Evolutionary conservation across 139 green algal genomes (phyloP).

Genomic region (Tetradesmus obliquus): DNA sequence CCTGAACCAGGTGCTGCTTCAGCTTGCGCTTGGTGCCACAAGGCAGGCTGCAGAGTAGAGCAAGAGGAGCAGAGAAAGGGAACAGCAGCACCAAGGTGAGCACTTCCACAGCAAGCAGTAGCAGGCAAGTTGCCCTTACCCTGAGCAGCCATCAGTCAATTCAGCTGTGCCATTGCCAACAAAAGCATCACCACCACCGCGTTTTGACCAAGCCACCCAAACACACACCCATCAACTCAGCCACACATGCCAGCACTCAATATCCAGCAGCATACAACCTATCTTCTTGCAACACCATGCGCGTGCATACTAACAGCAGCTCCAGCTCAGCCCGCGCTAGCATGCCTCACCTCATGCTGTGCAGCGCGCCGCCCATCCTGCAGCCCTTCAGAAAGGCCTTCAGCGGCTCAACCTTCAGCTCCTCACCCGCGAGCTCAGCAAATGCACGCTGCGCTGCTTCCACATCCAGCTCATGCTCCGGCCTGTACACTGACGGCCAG

Average conservation of each 20-base stretch:
- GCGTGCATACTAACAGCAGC: too few relatives aligned
- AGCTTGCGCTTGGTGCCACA: not conserved
- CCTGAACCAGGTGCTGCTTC: slow-evolving; percentile 27
- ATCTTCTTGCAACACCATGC: too few relatives aligned
- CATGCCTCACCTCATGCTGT: not conserved
- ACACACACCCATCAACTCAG: not conserved
- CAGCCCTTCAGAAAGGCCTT: not conserved
- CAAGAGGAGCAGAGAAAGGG: not conserved
- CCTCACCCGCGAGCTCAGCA: not conserved
- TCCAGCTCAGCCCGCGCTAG: not conserved
- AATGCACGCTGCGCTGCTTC: not conserved
- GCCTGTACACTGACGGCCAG: slow-evolving; percentile 6
- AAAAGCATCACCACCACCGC: not conserved
- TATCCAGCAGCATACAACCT: not conserved
- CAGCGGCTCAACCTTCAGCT: not conserved
- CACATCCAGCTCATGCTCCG: not conserved
- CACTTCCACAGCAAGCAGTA: not conserved
- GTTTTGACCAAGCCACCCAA: not conserved
- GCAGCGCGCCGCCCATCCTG: not conserved
- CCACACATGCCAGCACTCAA: too few relatives aligned
- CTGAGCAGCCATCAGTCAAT: not conserved
- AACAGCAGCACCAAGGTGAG: not conserved
- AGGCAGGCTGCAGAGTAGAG: not conserved
- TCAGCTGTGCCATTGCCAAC: not conserved
- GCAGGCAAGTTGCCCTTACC: too few relatives aligned